Percentiles rank a stretch among this genome's conserved stretches.
These are phyloP conservation scores for Leishmania tarentolae DNA, from an alignment of 208 protist genomes.

Conservation along the genomic window DNA sequence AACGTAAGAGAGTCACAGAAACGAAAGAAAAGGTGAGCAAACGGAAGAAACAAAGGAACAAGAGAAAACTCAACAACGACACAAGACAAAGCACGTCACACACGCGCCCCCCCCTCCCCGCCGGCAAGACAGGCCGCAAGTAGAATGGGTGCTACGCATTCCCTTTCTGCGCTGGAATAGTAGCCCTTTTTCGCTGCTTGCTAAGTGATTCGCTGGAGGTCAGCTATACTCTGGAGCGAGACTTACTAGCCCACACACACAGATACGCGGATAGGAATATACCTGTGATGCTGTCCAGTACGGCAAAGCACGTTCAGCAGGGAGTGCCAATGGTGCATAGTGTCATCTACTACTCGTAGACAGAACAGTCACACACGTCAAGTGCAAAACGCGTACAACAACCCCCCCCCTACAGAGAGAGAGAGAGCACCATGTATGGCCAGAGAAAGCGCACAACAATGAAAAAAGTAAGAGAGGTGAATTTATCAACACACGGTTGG, in stretches of 20 bases:
- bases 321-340: background rate
- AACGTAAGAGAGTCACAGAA: background rate
- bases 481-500: background rate
- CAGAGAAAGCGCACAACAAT: too few species aligned
- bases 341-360: background rate
- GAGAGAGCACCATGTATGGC: background rate
- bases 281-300: background rate
- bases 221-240: background rate
- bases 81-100: background rate
- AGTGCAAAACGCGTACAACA: background rate
- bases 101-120: background rate
- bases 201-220: background rate
- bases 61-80: background rate
- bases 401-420: background rate
- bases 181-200: background rate
- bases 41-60: background rate
- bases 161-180: background rate
- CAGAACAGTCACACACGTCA: background rate
- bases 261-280: background rate
- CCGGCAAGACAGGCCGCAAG: background rate
- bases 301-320: background rate
- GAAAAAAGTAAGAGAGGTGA: background rate
- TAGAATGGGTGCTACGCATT: background rate
- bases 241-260: constrained; percentile 11
- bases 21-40: background rate